Conservation (phyloP, 108 stramenopile species). For the Hondaea fermentalgiana region DNA sequence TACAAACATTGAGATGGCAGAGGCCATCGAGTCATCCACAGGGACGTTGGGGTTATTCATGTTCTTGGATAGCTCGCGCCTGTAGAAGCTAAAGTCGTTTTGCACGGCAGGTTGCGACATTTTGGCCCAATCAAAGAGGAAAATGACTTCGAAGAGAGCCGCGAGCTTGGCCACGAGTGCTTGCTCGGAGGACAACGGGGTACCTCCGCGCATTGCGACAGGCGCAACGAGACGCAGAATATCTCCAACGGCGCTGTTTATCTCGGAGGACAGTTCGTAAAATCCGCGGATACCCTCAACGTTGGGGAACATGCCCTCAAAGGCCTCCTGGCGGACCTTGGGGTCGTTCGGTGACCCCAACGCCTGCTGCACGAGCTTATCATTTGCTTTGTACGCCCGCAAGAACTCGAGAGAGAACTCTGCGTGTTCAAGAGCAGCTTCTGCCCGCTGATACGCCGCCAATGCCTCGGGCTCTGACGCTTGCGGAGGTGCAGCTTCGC, state of each 20-base stretch:
- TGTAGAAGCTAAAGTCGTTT: constrained; percentile 1
- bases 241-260: neutral
- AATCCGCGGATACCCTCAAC: neutral
- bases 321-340: neutral
- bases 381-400: neutral
- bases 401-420: neutral
- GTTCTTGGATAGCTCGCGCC: neutral
- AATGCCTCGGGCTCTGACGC: neutral
- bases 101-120: neutral
- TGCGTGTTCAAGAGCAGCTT: neutral
- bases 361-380: neutral
- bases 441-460: neutral
- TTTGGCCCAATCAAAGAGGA: neutral
- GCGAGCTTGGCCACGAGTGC: neutral
- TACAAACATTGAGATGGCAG: neutral
- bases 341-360: neutral
- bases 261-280: neutral
- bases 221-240: neutral
- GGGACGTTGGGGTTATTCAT: neutral
- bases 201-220: too few relatives aligned
- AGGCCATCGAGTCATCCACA: neutral
- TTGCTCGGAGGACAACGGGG: neutral
- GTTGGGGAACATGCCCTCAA: constrained; percentile 8
- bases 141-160: neutral
- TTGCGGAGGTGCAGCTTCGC: neutral